Evolutionary conservation across 1,139 yeast species (phyloP), one percentile per base, ranked within the genome.

Genomic region (Geotrichum reessii): DNA sequence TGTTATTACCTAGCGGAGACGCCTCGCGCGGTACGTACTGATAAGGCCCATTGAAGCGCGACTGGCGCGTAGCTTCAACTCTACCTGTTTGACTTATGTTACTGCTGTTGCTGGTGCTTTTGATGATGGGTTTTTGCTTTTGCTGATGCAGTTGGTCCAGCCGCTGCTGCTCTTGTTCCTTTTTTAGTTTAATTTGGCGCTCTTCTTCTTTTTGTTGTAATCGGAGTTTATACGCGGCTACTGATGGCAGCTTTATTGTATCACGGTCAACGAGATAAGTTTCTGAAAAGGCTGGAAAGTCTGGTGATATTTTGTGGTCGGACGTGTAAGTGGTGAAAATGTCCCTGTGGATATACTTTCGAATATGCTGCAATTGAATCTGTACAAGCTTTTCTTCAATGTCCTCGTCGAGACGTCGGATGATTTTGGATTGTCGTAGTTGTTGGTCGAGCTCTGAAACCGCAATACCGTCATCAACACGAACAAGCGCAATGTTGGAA

Each of bases 311-410:
- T 28, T 58, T 48, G 50, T 62, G 63, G 51, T 64, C 61, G 3
- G 64, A 58, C 8, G 63, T 60, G 47, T 64, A 63, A 5, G 66
- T 65, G 1, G 73, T 69, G 63, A 69, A 69, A 27, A 69, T 66
- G 46, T 69, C 73, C 19, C 73, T 61, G 57, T 69, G 73, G 49
- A 69, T 65, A 56, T 63, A 66, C 60, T 67, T 66, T 17, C 70
- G 61, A 14, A 67, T 52, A 50, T 60, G 50, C 5, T 55, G 47
- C 22, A 53, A 19, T 14, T 47, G 47, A 1, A 33, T 22, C 22
- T 53, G 49, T 25, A 25, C 22, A n/a, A 54, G 47, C 47, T 52
- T 50, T 40, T 46, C 44, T 2, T 51, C 47, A 12, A 55, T 42
- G 37, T 55, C 58, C 5, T 50, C 37, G 47, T 50, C 54, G 27